Base-by-base conservation (phyloP, 805 yeast genomes). In the Candida arabinofermentans region DNA sequence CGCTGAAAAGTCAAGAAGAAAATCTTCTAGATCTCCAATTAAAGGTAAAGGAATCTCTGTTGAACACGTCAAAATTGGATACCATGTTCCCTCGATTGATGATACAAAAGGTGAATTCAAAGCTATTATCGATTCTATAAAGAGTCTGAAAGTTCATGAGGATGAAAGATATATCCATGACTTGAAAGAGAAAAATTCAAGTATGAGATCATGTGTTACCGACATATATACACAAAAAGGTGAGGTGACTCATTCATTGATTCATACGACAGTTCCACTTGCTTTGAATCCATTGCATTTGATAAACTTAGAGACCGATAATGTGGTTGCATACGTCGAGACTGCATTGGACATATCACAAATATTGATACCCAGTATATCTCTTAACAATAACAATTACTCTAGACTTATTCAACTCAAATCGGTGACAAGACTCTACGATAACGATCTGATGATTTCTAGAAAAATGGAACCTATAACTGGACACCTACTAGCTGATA, bases 401-500 rank as follows among this genome's bases (percentile, higher is more conserved):
- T 52, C 63, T 7, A 45, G 57, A 26, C 48, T 61, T 22, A 39
- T 63, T 13, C 62, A 57, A 31, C 26, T 63, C 16, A 62, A 59
- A 37, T 47, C 57, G 3, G 53, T 55, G 16, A 51, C 60, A 0
- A 47, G 46, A 36, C 36, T 62, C 9, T 61, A 56, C 42, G 51
- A 50, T 31, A 45, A 39, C 27, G 53, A 54, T 18, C 24, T 26
- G 13, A 32, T 61, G 30, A 34, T 62, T 2, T 37, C 42, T 33
- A 50, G 51, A 27, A 52, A 46, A 31, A 47, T 57, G 4, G 67
- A 63, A 40, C 65, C 66, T 5, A 44, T 60, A 5, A 55, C 62
- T 2, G 67, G 62, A 0, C 50, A 50, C 23, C 40, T 58, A 24
- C 40, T 53, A 4, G 45, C 55, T 1, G 55, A 52, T 18, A 40